A percentile compares a stretch with the other conserved stretches of the same genome.
Conservation (phyloP, 208 protist genomes). For the Endotrypanum monterogeii region DNA sequence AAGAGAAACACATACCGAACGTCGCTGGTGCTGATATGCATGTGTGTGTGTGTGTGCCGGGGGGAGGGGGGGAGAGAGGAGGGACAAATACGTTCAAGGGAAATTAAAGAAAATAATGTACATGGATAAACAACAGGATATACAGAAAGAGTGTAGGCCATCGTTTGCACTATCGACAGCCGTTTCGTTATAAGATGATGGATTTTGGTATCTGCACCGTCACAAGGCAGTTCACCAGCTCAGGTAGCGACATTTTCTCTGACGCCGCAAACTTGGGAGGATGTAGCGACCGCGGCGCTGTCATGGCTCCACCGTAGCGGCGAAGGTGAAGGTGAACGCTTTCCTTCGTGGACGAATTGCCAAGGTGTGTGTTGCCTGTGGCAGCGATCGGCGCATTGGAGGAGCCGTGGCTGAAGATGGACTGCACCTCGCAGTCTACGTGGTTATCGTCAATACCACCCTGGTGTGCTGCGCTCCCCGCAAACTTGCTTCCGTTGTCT, state of each 20-base stretch:
- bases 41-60: not conserved
- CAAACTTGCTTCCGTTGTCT: not conserved
- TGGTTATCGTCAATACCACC: not conserved
- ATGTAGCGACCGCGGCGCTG: constrained; percentile 21
- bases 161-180: not conserved
- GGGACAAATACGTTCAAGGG: not conserved
- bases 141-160: not conserved
- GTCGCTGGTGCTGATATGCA: too few species aligned
- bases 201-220: constrained; percentile 41
- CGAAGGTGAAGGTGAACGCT: constrained; percentile 56
- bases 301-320: constrained; percentile 43
- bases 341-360: constrained; percentile 43
- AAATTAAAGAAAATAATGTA: not conserved
- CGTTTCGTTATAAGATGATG: not conserved
- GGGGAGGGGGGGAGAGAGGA: not conserved
- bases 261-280: not conserved
- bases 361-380: constrained; percentile 69
- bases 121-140: not conserved
- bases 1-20: too few species aligned
- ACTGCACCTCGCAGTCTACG: constrained; percentile 29
- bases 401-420: constrained; percentile 78
- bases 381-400: constrained; percentile 73
- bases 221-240: constrained; percentile 53
- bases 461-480: not conserved
- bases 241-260: constrained; percentile 48